Evolutionary conservation across 2,329 filamentous ascomycete species (phyloP), one percentile per base, ranked within the genome.

Genomic region (Lasiodiplodia theobromae): DNA sequence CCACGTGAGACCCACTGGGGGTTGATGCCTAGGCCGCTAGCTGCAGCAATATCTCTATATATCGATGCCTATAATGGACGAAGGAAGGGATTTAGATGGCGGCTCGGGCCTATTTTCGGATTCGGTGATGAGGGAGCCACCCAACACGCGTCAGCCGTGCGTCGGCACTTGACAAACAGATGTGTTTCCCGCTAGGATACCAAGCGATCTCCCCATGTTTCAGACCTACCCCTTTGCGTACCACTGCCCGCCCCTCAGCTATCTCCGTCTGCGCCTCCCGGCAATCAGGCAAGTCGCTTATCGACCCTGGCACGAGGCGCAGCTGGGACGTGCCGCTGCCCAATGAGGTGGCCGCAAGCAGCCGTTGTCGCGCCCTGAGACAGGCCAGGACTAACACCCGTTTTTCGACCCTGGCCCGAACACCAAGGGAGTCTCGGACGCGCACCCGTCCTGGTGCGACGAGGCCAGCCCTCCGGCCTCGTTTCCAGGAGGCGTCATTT

Each of bases 401-500:
- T 21, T n/a, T 21, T 21, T 34, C 31, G 31, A 34, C 31, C 31
- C 31, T 34, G 31, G 31, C 31, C 31, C 31, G 31, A 34, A 34
- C 31, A 34, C 44, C 44, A 21, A 18, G 18, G 8, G 7, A 47
- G 44, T n/a, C 28, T 52, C 31, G 44, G 57, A 34, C 28, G 31
- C 60, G 28, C n/a, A 52, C 12, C 60, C 56, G 34, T 14, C 16
- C 28, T 64, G 60, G 44, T 64, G 60, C 44, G 60, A 52, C 60
- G 25, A 38, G 28, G 28, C 31, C 28, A 14, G 47, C 12, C 60
- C 60, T 25, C 60, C 60, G 31, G 31, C 25, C 16, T 37, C n/a
- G 60, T 64, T 53, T 64, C 60, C 58, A 64, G 60, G 60, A 64
- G 60, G 60, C 60, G 47, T 64, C 60, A 64, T 64, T 64, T 64